Evolutionary conservation across 345 rosid genomes (phyloP).

Genomic region (Dimocarpus longan): DNA sequence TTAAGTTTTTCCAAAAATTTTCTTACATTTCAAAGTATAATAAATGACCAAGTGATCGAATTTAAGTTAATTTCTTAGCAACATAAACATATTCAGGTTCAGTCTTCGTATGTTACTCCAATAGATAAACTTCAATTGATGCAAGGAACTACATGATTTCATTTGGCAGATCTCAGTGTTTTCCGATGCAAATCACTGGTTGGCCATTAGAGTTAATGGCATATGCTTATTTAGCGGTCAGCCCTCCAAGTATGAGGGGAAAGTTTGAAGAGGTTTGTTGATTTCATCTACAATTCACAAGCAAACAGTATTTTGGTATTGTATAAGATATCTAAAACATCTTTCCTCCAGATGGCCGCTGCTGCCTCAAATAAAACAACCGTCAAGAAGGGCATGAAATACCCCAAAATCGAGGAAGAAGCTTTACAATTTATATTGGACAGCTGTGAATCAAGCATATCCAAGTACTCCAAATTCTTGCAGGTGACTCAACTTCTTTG

Average conservation of each 20-base stretch:
- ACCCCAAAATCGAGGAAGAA: slow-evolving; percentile 75
- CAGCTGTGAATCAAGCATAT: slow-evolving; percentile 82
- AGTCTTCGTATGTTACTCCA: slow-evolving; percentile 5
- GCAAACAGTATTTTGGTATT: background rate
- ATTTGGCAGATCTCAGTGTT: slow-evolving; percentile 70
- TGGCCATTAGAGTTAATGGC: slow-evolving; percentile 96
- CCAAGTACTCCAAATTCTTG: slow-evolving; percentile 79
- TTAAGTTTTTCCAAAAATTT: background rate
- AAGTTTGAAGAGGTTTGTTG: slow-evolving; percentile 78
- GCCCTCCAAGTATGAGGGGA: slow-evolving; percentile 80
- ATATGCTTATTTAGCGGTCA: slow-evolving; percentile 78
- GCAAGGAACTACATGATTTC: slow-evolving; percentile 4
- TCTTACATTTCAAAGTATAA: background rate
- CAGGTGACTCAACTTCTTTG: slow-evolving; percentile 53
- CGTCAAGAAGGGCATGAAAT: slow-evolving; percentile 56
- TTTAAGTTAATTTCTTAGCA: background rate
- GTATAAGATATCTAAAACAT: slow-evolving; percentile 9
- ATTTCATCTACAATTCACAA: slow-evolving; percentile 7
- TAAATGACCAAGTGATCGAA: background rate
- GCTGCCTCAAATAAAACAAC: slow-evolving; percentile 78
- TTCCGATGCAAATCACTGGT: slow-evolving; percentile 80
- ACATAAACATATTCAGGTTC: background rate
- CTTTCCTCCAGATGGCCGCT: slow-evolving; percentile 75
- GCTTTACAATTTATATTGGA: slow-evolving; percentile 78
- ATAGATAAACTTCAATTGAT: slow-evolving; percentile 7